Evolutionary conservation across 805 yeast genomes (phyloP), one percentile per base, ranked within the genome.

Genomic region (Pichia paraexigua): DNA sequence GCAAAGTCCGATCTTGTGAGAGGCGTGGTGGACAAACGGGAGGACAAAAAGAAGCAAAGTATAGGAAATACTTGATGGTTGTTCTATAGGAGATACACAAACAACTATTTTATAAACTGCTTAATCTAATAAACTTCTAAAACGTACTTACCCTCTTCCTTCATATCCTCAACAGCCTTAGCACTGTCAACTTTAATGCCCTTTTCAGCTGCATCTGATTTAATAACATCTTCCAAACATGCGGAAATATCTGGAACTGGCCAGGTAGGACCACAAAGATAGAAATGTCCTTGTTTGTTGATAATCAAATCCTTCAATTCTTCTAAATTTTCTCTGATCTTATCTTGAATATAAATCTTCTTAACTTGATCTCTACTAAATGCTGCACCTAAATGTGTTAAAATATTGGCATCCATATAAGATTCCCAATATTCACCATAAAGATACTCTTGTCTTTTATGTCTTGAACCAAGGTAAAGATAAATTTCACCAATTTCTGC

Each of bases 361-460:
- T 90, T 80, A 10, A 92, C 87, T 72, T 92, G 98, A 71, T 92
- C 98, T 78, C 98, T 87, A 20, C 97, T 89, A 76, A 92, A 92
- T 4, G 98, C 98, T 35, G 97, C 97, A 62, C 98, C 98, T 56
- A 92, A 83, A 63, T 89, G 95, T 17, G 98, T 92, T 66, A 92
- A 77, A 51, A 92, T 71, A 51, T 96, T 96, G 5, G 96, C 96
- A 63, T 83, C 90, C 71, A 85, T 82, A 71, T 87, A 90, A 35
- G 97, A 96, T 73, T 92, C 98, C 95, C 97, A 92, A 59, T 90
- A 75, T 71, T 92, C 98, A 66, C 98, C 98, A 63, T 92, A 90
- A 63, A 92, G 77, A 63, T 92, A 92, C 72, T 92, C 98, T 71
- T 92, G 95, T 68, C 87, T 84, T 73, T 84, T 87, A 72, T 92